Evolutionary conservation across 495 filamentous ascomycete species (phyloP).

Genomic region (Cudoniella acicularis): DNA sequence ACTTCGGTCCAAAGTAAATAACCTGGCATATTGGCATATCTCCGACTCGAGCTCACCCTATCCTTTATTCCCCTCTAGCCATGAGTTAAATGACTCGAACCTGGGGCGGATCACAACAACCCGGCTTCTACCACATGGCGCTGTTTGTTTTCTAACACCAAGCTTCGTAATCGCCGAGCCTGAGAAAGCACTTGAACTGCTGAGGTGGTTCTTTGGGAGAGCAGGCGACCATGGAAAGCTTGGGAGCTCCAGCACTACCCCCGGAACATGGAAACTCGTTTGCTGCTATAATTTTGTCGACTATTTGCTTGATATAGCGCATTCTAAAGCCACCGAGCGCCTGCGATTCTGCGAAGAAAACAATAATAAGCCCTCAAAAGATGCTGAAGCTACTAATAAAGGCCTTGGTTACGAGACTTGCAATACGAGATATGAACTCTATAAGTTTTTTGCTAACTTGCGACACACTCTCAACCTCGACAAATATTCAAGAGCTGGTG

Average conservation of each 20-base stretch:
- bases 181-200: constrained; percentile 42
- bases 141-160: constrained; percentile 59
- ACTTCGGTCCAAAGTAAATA: background rate
- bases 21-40: constrained; percentile 16
- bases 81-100: background rate
- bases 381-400: constrained; percentile 19
- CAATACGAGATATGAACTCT: constrained; percentile 22
- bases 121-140: constrained; percentile 55
- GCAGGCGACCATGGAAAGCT: constrained; percentile 15
- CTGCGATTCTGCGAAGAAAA: constrained; percentile 17
- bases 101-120: constrained; percentile 19
- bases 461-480: background rate
- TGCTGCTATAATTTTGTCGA: constrained; percentile 16
- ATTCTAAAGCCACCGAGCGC: constrained; percentile 35
- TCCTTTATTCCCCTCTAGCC: constrained; percentile 8
- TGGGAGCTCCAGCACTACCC: constrained; percentile 25
- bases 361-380: constrained; percentile 10
- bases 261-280: constrained; percentile 39
- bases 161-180: constrained; percentile 55
- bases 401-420: constrained; percentile 28
- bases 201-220: constrained; percentile 50
- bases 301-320: constrained; percentile 38
- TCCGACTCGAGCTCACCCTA: constrained; percentile 8
- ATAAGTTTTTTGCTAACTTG: constrained; percentile 26
- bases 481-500: background rate